Percentiles rank a stretch among this genome's conserved stretches.
Conservation (phyloP, 176 grass and related monocot species). For the Oryza glumipatula region DNA sequence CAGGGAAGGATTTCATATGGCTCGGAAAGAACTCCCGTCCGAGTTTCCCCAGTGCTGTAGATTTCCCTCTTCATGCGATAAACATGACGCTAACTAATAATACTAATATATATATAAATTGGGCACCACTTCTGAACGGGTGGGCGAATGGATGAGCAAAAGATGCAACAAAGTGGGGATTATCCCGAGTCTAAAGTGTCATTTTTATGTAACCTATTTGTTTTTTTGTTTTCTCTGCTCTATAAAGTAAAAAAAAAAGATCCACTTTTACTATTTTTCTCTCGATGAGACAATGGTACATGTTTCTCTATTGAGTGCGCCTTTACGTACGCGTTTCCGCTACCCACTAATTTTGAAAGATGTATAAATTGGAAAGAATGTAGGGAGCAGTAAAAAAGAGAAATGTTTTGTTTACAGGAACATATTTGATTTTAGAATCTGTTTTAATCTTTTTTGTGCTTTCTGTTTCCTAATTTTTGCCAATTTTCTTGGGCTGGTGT, state of each 20-base stretch:
- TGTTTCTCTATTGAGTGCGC: neutral
- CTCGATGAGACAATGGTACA: neutral
- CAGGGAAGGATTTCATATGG: neutral
- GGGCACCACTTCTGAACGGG: neutral
- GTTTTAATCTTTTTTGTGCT: neutral
- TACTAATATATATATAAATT: neutral
- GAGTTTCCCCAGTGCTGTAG: neutral
- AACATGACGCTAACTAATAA: neutral
- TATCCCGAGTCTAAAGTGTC: neutral
- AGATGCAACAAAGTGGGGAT: neutral
- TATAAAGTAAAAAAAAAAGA: neutral
- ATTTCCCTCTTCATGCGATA: neutral
- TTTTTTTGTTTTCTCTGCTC: neutral
- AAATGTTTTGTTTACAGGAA: constrained; percentile 18
- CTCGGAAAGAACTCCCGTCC: neutral
- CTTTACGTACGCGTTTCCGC: neutral
- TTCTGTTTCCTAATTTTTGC: neutral
- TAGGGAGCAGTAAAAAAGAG: constrained; percentile 9
- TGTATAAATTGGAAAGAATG: neutral
- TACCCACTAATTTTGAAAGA: neutral
- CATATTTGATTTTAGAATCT: neutral
- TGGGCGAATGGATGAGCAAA: neutral
- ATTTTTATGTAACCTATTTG: neutral
- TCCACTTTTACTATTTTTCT: constrained; percentile 7
- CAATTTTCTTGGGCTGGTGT: neutral